phyloP scores from a whole-genome alignment of 495 filamentous ascomycete genomes.

The Penicillium dipodomyicola region DNA sequence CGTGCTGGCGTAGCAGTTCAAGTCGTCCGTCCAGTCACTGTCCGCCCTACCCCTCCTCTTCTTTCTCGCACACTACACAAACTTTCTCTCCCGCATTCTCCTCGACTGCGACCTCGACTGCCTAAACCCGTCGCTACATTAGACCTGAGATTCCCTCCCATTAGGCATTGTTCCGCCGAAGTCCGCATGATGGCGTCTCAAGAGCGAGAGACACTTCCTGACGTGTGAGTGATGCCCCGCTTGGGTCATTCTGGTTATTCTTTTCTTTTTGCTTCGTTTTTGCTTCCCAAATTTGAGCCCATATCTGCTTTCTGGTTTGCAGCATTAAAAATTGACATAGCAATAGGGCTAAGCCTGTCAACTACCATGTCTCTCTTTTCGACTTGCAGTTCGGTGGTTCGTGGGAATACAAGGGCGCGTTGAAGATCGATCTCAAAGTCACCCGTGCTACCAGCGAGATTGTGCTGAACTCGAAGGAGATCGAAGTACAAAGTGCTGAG shows the following conservation, averaged over 20 bases:
- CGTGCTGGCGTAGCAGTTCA: slow-evolving; percentile 28
- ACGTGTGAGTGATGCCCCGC: slow-evolving; percentile 40
- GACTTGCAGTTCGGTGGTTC: slow-evolving; percentile 68
- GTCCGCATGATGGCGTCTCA: slow-evolving; percentile 44
- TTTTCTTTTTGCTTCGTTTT: neutral
- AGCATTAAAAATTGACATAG: neutral
- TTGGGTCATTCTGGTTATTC: neutral
- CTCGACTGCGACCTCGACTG: slow-evolving; percentile 22
- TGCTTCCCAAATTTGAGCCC: neutral
- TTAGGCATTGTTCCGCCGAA: slow-evolving; percentile 41
- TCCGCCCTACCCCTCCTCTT: slow-evolving; percentile 32
- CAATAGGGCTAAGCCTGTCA: slow-evolving; percentile 69
- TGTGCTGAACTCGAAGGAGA: slow-evolving; percentile 63
- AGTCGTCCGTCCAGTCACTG: slow-evolving; percentile 26
- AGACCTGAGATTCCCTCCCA: slow-evolving; percentile 12
- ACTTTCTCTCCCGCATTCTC: slow-evolving; percentile 28
- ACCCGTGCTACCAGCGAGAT: slow-evolving; percentile 64
- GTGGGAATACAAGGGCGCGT: slow-evolving; percentile 81
- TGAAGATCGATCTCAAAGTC: slow-evolving; percentile 63
- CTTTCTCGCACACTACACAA: slow-evolving; percentile 23
- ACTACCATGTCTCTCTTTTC: slow-evolving; percentile 80
- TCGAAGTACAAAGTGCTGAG: slow-evolving; percentile 40
- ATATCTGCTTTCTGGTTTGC: neutral
- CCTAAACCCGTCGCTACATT: slow-evolving; percentile 16
- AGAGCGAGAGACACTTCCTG: slow-evolving; percentile 54